Conservation (phyloP, 805 yeast genomes). For the Ogataea glucozyma region DNA sequence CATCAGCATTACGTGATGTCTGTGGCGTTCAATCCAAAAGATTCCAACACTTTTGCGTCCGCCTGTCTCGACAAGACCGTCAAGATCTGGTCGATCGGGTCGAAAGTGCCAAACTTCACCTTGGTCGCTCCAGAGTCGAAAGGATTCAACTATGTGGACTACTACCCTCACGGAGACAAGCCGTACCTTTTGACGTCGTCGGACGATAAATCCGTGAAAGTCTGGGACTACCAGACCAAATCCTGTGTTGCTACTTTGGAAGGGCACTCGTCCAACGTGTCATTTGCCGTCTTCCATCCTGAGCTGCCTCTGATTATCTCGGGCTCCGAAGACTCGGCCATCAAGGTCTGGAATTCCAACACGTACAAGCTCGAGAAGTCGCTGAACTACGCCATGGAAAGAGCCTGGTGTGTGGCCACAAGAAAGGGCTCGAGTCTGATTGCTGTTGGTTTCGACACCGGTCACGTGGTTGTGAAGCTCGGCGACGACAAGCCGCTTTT, state of each 20-base stretch:
- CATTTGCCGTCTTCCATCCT: slow-evolving; percentile 98
- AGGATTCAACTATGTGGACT: slow-evolving; percentile 95
- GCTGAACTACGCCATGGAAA: slow-evolving; percentile 85
- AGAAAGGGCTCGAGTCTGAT: slow-evolving; percentile 74
- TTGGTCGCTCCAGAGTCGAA: slow-evolving; percentile 86
- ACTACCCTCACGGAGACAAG: slow-evolving; percentile 95
- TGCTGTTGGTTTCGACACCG: slow-evolving; percentile 94
- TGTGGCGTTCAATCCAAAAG: slow-evolving; percentile 94
- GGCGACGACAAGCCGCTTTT: slow-evolving; percentile 94
- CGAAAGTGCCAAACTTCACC: slow-evolving; percentile 86
- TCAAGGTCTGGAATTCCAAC: slow-evolving; percentile 92
- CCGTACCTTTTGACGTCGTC: slow-evolving; percentile 92
- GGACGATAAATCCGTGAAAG: slow-evolving; percentile 83
- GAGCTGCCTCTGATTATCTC: slow-evolving; percentile 91
- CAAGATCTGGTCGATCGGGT: slow-evolving; percentile 93
- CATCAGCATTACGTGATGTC: slow-evolving; percentile 96
- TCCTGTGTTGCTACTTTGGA: slow-evolving; percentile 90
- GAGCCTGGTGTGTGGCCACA: slow-evolving; percentile 93
- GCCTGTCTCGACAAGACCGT: slow-evolving; percentile 96
- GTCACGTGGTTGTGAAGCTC: slow-evolving; percentile 80
- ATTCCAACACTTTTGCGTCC: slow-evolving; percentile 95
- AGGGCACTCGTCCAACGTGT: slow-evolving; percentile 92
- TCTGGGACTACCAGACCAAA: slow-evolving; percentile 98
- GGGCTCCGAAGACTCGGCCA: slow-evolving; percentile 95
- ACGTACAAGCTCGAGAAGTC: slow-evolving; percentile 94